Evolutionary conservation across 2,329 filamentous ascomycete species (phyloP).

Genomic region (Sporothrix pseudoabietina): DNA sequence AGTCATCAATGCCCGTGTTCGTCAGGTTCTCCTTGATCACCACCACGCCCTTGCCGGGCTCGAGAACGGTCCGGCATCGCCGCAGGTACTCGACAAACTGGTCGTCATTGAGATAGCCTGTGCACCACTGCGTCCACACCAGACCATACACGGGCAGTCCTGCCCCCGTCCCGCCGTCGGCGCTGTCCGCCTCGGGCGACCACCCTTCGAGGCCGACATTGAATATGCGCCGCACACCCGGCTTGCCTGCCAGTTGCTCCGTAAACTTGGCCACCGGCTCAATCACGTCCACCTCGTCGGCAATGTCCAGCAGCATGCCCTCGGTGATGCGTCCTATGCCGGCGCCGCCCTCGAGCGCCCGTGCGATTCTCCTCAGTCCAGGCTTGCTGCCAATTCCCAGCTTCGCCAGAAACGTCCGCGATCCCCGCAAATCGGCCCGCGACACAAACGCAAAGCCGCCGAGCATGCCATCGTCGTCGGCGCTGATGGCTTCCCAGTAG

Average conservation of each 20-base stretch:
- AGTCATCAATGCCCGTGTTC: slow-evolving; percentile 63
- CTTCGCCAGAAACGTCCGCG: slow-evolving; percentile 70
- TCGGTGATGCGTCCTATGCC: slow-evolving; percentile 79
- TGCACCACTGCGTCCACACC: slow-evolving; percentile 90
- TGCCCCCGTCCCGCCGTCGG: slow-evolving; percentile 39
- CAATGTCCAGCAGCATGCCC: slow-evolving; percentile 70
- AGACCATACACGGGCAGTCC: slow-evolving; percentile 64
- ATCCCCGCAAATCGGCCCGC: slow-evolving; percentile 70
- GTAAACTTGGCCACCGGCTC: slow-evolving; percentile 87
- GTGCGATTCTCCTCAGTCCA: slow-evolving; percentile 39
- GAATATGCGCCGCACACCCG: slow-evolving; percentile 65
- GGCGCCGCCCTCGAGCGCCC: slow-evolving; percentile 47
- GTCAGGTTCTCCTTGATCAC: slow-evolving; percentile 81
- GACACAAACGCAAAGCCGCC: slow-evolving; percentile 69
- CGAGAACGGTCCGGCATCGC: slow-evolving; percentile 55
- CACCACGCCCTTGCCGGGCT: slow-evolving; percentile 53
- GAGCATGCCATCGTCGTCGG: slow-evolving; percentile 71
- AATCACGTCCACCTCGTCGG: slow-evolving; percentile 75
- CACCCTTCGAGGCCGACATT: slow-evolving; percentile 76
- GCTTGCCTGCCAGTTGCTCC: slow-evolving; percentile 56
- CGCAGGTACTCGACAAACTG: slow-evolving; percentile 69
- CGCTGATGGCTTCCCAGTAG: slow-evolving; percentile 53
- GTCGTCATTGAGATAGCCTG: slow-evolving; percentile 76
- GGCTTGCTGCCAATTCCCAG: slow-evolving; percentile 53
- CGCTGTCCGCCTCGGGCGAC: slow-evolving; percentile 45